Percentiles rank a stretch among this genome's conserved stretches.
phyloP scores from a whole-genome alignment of 257 asterid species.

The Craterostigma plantagineum region DNA sequence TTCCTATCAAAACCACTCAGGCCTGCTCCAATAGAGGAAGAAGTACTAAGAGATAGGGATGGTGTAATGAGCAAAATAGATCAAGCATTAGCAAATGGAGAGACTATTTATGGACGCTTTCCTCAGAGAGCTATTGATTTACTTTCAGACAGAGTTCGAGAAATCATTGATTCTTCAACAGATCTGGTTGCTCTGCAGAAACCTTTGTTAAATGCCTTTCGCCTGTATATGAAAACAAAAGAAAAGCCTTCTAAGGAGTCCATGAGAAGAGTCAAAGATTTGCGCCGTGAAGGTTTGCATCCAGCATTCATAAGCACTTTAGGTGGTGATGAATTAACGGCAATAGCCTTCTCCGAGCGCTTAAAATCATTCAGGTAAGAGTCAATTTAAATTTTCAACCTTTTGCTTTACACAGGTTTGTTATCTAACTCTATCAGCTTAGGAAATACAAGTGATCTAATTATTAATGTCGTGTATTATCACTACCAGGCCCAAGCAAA shows the following conservation, averaged over 20 bases:
- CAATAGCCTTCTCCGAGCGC: conserved; percentile 91
- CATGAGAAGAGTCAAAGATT: conserved; percentile 50
- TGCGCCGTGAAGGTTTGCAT: conserved; percentile 86
- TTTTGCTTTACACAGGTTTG: not conserved
- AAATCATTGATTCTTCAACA: conserved; percentile 49
- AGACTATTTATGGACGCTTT: conserved; percentile 76
- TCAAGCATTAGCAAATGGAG: conserved; percentile 56
- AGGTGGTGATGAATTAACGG: conserved; percentile 63
- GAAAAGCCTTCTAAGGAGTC: conserved; percentile 84
- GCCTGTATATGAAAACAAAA: conserved; percentile 60
- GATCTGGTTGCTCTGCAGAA: conserved; percentile 51
- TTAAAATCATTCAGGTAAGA: conserved; percentile 59
- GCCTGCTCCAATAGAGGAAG: conserved; percentile 90
- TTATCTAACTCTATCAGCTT: not conserved
- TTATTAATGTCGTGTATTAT: conserved; percentile 3
- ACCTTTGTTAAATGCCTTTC: conserved; percentile 59
- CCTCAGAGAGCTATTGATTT: conserved; percentile 80
- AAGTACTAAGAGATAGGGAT: conserved; percentile 41
- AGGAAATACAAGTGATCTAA: too few relatives aligned
- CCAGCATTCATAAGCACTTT: conserved; percentile 52
- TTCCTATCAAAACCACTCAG: conserved; percentile 78
- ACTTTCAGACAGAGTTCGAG: conserved; percentile 75
- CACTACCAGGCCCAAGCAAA: conserved; percentile 62
- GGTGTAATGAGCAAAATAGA: conserved; percentile 43
- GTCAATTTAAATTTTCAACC: conserved; percentile 3